Conservation (phyloP, 2,329 filamentous ascomycete species). For the Fusarium pseudocircinatum region DNA sequence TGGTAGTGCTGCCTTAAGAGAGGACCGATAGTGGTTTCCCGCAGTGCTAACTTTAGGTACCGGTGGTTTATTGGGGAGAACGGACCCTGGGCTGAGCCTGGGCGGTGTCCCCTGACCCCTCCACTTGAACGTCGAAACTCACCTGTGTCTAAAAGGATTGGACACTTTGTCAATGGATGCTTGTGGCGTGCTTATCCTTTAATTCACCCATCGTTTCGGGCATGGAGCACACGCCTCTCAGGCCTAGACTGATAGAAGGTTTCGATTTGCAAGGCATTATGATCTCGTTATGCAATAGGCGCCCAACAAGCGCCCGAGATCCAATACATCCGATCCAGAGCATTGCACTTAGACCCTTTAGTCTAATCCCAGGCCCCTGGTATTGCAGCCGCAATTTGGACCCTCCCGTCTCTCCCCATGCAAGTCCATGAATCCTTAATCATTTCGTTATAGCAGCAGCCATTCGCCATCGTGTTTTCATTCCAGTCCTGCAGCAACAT, state of each 20-base stretch:
- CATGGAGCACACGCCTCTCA: conserved; percentile 35
- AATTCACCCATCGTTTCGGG: conserved; percentile 35
- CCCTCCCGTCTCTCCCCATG: conserved; percentile 17
- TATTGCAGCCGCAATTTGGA: conserved; percentile 26
- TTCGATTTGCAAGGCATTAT: conserved; percentile 12
- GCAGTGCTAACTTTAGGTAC: conserved; percentile 12
- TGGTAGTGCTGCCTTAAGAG: conserved; percentile 34
- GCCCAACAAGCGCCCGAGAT: conserved; percentile 34
- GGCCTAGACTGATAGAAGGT: conserved; percentile 31
- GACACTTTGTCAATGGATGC: conserved; percentile 8
- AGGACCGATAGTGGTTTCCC: conserved; percentile 16
- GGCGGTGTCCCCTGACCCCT: conserved; percentile 31
- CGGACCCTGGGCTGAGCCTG: conserved; percentile 37
- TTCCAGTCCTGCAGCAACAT: background rate
- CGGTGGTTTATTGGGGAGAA: conserved; percentile 24
- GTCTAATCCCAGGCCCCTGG: conserved; percentile 25
- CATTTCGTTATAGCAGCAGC: background rate
- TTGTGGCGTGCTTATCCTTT: conserved; percentile 17
- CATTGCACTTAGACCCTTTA: conserved; percentile 10
- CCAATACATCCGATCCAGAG: background rate
- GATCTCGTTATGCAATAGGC: conserved; percentile 19
- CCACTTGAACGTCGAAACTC: conserved; percentile 8
- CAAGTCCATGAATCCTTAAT: conserved; percentile 20
- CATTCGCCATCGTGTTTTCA: background rate
- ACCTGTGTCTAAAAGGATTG: background rate